Percentiles rank a stretch among this genome's conserved stretches.
phyloP scores from a whole-genome alignment of 1,139 yeast species.

The Kodamaea alishanica region DNA sequence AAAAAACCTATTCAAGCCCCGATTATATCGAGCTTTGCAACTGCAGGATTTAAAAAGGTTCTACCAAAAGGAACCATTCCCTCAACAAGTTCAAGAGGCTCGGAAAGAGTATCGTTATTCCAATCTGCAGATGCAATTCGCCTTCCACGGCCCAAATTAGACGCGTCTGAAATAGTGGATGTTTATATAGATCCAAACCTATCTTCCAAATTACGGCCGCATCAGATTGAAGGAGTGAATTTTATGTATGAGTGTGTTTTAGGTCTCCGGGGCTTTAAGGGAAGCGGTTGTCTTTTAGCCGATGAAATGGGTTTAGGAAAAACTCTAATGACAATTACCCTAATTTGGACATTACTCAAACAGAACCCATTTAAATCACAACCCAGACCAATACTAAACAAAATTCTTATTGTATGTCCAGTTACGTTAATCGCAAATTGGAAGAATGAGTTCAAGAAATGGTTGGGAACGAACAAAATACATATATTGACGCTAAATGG shows the following conservation, averaged over 20 bases:
- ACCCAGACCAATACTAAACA: slow-evolving; percentile 40
- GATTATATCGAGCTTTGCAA: no score
- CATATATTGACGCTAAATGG: slow-evolving; percentile 54
- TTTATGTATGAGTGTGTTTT: slow-evolving; percentile 80
- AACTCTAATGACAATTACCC: slow-evolving; percentile 78
- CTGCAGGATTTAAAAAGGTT: no score
- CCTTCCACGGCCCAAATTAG: slow-evolving; percentile 1
- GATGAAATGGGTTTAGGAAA: slow-evolving; percentile 99
- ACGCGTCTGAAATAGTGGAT: background rate
- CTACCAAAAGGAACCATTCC: no score
- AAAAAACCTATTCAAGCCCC: no score
- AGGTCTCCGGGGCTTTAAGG: slow-evolving; percentile 53
- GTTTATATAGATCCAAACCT: slow-evolving; percentile 63
- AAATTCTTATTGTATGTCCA: slow-evolving; percentile 83
- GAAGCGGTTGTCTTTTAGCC: slow-evolving; percentile 77
- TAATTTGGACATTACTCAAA: slow-evolving; percentile 78
- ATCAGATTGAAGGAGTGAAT: slow-evolving; percentile 77
- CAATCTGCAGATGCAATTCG: background rate
- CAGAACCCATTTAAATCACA: slow-evolving; percentile 56
- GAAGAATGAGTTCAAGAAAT: slow-evolving; percentile 83
- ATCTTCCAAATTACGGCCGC: slow-evolving; percentile 60
- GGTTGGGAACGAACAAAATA: slow-evolving; percentile 72
- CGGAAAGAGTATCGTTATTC: no score
- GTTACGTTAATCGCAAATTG: slow-evolving; percentile 86
- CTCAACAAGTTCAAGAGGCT: no score